Conservation (phyloP, 139 green algal species). For the Chlamydomonas sp. region DNA sequence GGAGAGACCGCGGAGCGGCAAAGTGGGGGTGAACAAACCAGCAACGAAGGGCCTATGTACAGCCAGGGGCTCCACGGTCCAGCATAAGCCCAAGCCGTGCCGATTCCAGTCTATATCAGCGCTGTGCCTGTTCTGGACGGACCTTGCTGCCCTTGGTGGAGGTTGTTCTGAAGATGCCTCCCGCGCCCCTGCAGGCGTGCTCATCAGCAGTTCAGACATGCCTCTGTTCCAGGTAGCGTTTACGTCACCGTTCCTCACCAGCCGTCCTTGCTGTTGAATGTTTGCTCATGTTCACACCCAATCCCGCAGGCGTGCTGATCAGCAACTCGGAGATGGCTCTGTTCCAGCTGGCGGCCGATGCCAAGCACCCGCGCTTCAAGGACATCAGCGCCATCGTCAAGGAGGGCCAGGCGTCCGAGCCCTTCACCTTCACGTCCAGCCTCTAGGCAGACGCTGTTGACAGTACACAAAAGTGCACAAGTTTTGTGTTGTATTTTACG, state of each 20-base stretch:
- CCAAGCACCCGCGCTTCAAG: slow-evolving; percentile 83
- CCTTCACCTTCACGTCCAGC: slow-evolving; percentile 9
- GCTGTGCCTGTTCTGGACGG: background rate
- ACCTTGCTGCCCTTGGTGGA: background rate
- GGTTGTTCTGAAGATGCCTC: background rate
- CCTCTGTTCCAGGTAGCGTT: slow-evolving; percentile 78
- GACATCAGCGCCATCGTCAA: slow-evolving; percentile 69
- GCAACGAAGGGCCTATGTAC: no score
- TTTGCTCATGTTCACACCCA: no score
- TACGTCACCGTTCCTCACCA: no score
- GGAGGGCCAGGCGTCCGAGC: slow-evolving; percentile 46
- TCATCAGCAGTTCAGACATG: slow-evolving; percentile 68
- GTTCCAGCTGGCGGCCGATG: slow-evolving; percentile 78
- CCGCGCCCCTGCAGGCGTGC: background rate
- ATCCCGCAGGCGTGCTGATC: slow-evolving; percentile 46
- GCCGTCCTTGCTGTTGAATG: no score
- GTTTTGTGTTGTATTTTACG: no score
- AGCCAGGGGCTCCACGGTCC: no score
- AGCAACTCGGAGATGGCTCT: slow-evolving; percentile 71
- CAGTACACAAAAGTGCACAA: no score
- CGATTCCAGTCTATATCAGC: background rate
- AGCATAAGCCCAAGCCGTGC: no score
- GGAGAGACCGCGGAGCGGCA: no score
- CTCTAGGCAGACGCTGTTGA: background rate
- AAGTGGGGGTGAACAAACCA: no score